Percentiles rank a stretch among this genome's conserved stretches.
Conservation (phyloP, 371 early-diverging fungal genomes). For the Actinomortierella wolfii region DNA sequence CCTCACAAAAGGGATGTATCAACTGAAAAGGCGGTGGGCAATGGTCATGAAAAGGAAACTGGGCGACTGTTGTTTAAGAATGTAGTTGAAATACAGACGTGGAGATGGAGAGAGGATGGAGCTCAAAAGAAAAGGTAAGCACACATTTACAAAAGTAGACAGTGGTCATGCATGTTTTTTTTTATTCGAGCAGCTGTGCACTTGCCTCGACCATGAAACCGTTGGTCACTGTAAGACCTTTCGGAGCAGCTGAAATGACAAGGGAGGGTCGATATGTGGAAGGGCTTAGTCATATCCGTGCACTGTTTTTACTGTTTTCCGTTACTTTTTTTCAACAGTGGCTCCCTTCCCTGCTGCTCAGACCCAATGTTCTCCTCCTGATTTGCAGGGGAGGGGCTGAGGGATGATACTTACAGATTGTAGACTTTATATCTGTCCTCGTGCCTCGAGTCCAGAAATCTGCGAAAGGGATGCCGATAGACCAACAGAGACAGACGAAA, state of each 20-base stretch:
- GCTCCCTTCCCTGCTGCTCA: too few relatives aligned
- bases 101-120: not conserved
- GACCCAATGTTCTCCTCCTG: too few relatives aligned
- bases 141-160: not conserved
- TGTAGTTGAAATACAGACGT: not conserved
- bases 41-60: slow-evolving; percentile 72
- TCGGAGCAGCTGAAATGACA: slow-evolving; percentile 56
- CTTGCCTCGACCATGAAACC: slow-evolving; percentile 49
- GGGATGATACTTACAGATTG: slow-evolving; percentile 58
- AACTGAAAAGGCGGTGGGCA: slow-evolving; percentile 66
- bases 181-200: too few relatives aligned
- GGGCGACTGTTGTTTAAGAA: slow-evolving; percentile 36
- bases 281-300: slow-evolving; percentile 2
- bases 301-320: not conserved
- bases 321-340: not conserved
- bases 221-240: slow-evolving; percentile 50
- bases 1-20: slow-evolving; percentile 59
- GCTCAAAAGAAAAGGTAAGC: not conserved
- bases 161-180: too few relatives aligned
- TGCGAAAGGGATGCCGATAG: slow-evolving; percentile 20
- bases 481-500: too few relatives aligned
- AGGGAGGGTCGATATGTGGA: not conserved
- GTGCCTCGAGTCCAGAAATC: slow-evolving; percentile 67
- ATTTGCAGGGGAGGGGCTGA: not conserved
- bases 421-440: slow-evolving; percentile 67